phyloP scores from a whole-genome alignment of 2,329 filamentous ascomycete species.

The Chrysoporthe puriensis region DNA sequence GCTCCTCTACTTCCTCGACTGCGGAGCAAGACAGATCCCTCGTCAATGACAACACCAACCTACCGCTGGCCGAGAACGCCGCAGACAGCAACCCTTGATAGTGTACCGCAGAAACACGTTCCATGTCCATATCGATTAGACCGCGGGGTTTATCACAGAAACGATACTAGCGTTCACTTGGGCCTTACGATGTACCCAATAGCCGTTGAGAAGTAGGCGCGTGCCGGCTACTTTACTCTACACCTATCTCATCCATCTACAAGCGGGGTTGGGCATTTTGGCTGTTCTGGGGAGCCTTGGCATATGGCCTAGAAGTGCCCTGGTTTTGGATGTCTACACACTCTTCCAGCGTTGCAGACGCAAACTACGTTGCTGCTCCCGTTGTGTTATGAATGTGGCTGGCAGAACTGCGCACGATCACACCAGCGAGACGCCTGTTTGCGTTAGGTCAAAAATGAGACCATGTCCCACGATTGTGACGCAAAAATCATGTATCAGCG shows the following conservation, averaged over 20 bases:
- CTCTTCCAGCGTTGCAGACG: neutral
- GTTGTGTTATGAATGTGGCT: neutral
- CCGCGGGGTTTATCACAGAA: neutral
- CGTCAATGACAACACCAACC: constrained; percentile 20
- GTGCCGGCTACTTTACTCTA: neutral
- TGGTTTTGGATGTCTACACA: neutral
- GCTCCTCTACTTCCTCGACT: constrained; percentile 25
- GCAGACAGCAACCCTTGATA: constrained; percentile 8
- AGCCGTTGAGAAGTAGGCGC: neutral
- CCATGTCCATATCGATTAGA: neutral
- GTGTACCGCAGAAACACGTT: neutral
- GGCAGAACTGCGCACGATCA: neutral
- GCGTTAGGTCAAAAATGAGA: neutral
- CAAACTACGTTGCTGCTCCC: neutral
- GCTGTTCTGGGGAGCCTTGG: neutral
- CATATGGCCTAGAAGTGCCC: neutral
- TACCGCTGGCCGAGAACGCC: neutral
- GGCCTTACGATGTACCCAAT: neutral
- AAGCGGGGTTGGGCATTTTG: neutral
- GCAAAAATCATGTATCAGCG: neutral
- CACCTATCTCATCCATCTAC: neutral
- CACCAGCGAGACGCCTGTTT: neutral
- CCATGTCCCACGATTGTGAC: neutral
- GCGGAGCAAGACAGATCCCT: constrained; percentile 26
- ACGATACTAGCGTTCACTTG: neutral